Percentiles rank a stretch among this genome's conserved stretches.
Conservation (phyloP, 768 basidiomycete species). For the Suillus discolor region DNA sequence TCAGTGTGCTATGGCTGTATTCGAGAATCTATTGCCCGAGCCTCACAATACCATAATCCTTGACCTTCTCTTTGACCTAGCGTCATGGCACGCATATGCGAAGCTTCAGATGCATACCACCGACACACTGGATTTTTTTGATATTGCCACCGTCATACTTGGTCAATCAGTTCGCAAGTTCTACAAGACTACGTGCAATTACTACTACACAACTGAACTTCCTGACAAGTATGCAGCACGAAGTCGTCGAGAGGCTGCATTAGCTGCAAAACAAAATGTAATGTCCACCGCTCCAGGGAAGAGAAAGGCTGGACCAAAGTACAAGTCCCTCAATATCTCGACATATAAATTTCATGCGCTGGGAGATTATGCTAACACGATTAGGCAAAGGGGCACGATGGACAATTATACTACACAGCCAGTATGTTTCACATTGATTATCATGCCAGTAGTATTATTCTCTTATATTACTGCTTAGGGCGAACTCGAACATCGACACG, state of each 20-base stretch:
- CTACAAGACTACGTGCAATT: conserved; percentile 18
- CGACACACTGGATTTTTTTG: conserved; percentile 24
- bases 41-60: conserved; percentile 23
- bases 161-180: conserved; percentile 29
- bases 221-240: conserved; percentile 29
- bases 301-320: neutral
- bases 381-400: conserved; percentile 31
- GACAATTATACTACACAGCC: conserved; percentile 38
- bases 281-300: neutral
- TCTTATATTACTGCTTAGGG: conserved; percentile 27
- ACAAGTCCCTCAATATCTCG: conserved; percentile 13
- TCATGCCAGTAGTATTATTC: neutral
- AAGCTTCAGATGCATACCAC: conserved; percentile 38
- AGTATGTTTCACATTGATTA: conserved; percentile 17
- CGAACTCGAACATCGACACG: conserved; percentile 37
- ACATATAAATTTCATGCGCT: conserved; percentile 18
- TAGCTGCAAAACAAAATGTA: neutral
- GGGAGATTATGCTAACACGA: conserved; percentile 14
- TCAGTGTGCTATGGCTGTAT: conserved; percentile 39
- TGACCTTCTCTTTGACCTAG: conserved; percentile 30
- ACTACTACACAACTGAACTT: conserved; percentile 34
- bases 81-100: conserved; percentile 38
- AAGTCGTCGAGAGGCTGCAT: conserved; percentile 15
- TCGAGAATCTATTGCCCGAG: conserved; percentile 38
- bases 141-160: conserved; percentile 20